Evolutionary conservation across 768 basidiomycete genomes (phyloP).

Genomic region (Rhizopogon vesiculosus): DNA sequence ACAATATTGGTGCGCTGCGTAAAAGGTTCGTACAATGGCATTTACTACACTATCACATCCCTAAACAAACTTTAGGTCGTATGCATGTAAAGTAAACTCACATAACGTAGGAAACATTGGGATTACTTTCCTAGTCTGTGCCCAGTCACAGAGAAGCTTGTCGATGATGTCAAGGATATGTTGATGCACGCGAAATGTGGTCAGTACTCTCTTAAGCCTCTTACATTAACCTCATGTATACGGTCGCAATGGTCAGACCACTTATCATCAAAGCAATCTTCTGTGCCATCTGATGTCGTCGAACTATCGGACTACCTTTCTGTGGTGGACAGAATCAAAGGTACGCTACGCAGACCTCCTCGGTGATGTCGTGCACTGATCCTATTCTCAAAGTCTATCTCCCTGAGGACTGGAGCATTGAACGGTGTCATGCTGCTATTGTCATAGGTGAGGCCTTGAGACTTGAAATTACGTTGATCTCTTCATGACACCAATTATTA

Average conservation of each 20-base stretch:
- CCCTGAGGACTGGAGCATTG: background rate
- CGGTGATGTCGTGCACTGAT: background rate
- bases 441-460: slow-evolving; percentile 17
- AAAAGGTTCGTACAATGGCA: background rate
- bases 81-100: too few species aligned
- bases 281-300: slow-evolving; percentile 14
- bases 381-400: background rate
- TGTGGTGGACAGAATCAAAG: slow-evolving; percentile 22
- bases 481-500: slow-evolving; percentile 4
- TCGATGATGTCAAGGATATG: background rate
- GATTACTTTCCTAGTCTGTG: slow-evolving; percentile 17
- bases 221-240: background rate
- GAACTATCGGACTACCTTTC: slow-evolving; percentile 17
- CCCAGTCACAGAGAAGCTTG: background rate
- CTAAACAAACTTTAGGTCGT: background rate
- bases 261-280: slow-evolving; percentile 22
- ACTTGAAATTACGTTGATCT: background rate
- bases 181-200: slow-evolving; percentile 1
- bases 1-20: slow-evolving; percentile 29
- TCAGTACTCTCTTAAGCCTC: background rate
- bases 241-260: slow-evolving; percentile 12
- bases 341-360: slow-evolving; percentile 6
- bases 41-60: background rate
- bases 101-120: slow-evolving; percentile 30
- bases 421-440: slow-evolving; percentile 13